phyloP scores from a whole-genome alignment of 2,329 filamentous ascomycete species.

The Phialophora chinensis region DNA sequence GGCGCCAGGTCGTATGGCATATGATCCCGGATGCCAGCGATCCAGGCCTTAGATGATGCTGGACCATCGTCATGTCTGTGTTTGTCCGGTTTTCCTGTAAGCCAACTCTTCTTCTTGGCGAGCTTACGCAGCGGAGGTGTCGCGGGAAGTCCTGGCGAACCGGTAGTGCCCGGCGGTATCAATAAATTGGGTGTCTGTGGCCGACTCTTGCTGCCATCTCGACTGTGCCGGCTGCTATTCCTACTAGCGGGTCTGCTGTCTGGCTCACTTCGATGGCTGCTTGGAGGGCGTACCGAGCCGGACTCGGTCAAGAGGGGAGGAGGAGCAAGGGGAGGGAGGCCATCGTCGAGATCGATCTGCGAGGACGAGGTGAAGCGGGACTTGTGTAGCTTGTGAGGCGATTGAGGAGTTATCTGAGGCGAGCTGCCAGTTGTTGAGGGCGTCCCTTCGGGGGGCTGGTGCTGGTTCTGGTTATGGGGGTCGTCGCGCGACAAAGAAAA shows the following conservation, averaged over 20 bases:
- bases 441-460: neutral
- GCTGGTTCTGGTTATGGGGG: conserved; percentile 4
- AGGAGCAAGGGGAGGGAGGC: conserved; percentile 43
- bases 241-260: conserved; percentile 43
- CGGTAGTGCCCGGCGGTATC: conserved; percentile 22
- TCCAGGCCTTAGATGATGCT: conserved; percentile 58
- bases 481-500: conserved; percentile 35
- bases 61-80: conserved; percentile 44
- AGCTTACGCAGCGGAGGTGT: conserved; percentile 33
- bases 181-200: conserved; percentile 37
- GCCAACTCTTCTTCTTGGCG: conserved; percentile 52
- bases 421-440: neutral
- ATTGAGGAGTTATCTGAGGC: conserved; percentile 13
- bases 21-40: conserved; percentile 63
- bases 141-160: conserved; percentile 27
- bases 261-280: conserved; percentile 44
- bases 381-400: conserved; percentile 34
- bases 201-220: conserved; percentile 36
- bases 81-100: conserved; percentile 47
- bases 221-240: conserved; percentile 34
- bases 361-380: conserved; percentile 29
- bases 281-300: conserved; percentile 48
- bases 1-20: conserved; percentile 61
- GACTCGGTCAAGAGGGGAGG: conserved; percentile 48
- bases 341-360: conserved; percentile 28